phyloP scores from a whole-genome alignment of 495 filamentous ascomycete genomes.

The Hypomontagnella submonticulosa region DNA sequence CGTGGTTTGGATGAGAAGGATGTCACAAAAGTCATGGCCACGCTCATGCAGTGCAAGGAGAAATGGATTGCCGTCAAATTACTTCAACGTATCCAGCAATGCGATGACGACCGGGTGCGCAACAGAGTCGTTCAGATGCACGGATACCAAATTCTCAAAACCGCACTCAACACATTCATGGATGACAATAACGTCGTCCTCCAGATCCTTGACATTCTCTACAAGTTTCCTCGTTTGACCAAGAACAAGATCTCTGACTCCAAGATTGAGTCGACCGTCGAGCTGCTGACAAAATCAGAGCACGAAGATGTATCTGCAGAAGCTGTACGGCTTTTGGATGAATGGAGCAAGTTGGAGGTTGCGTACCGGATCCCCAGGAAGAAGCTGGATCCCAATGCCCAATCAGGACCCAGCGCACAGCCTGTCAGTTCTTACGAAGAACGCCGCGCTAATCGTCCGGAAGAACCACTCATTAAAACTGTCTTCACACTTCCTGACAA shows the following conservation, averaged over 20 bases:
- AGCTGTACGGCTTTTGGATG: slow-evolving; percentile 76
- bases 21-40: slow-evolving; percentile 97
- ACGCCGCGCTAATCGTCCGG: slow-evolving; percentile 72
- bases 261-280: slow-evolving; percentile 88
- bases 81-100: slow-evolving; percentile 87
- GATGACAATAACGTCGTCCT: slow-evolving; percentile 89
- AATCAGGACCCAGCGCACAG: slow-evolving; percentile 44
- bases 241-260: slow-evolving; percentile 98
- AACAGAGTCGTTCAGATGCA: slow-evolving; percentile 95
- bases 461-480: slow-evolving; percentile 57
- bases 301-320: slow-evolving; percentile 80
- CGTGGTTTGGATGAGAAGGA: slow-evolving; percentile 86
- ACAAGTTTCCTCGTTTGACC: slow-evolving; percentile 88
- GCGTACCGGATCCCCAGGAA: slow-evolving; percentile 94
- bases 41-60: slow-evolving; percentile 98
- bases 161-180: slow-evolving; percentile 81
- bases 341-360: slow-evolving; percentile 91
- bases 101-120: slow-evolving; percentile 86
- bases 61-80: slow-evolving; percentile 99
- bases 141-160: slow-evolving; percentile 94
- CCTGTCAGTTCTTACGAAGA: slow-evolving; percentile 68
- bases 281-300: slow-evolving; percentile 71
- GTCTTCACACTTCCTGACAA: slow-evolving; percentile 56
- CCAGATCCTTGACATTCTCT: slow-evolving; percentile 89
- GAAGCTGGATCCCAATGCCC: slow-evolving; percentile 59